Evolutionary conservation across 2,329 filamentous ascomycete species (phyloP).

Genomic region (Sporothrix pallida): DNA sequence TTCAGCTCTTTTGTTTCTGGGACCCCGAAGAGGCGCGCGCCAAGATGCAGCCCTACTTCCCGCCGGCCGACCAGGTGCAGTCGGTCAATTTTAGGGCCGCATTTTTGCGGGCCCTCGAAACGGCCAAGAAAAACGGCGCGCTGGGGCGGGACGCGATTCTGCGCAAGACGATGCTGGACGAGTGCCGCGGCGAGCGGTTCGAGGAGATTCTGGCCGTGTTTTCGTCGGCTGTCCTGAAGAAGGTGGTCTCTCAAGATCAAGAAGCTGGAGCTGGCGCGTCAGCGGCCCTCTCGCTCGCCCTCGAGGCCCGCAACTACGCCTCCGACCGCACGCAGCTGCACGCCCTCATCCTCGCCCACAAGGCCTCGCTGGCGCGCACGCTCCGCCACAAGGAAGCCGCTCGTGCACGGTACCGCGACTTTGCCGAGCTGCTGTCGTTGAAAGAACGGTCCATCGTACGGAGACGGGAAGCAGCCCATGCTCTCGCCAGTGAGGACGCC

Average conservation of each 20-base stretch:
- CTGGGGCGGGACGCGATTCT: conserved; percentile 80
- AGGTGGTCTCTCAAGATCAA: conserved; percentile 55
- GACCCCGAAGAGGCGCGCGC: conserved; percentile 72
- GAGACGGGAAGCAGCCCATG: conserved; percentile 56
- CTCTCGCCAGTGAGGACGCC: conserved; percentile 41
- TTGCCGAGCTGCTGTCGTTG: conserved; percentile 66
- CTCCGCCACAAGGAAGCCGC: conserved; percentile 66
- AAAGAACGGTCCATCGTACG: conserved; percentile 66
- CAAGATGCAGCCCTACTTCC: conserved; percentile 91
- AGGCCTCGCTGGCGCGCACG: conserved; percentile 64
- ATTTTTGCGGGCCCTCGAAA: conserved; percentile 79
- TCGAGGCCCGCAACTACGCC: conserved; percentile 64
- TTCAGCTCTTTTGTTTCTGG: conserved; percentile 83
- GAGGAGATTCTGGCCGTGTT: conserved; percentile 86
- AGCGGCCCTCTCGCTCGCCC: conserved; percentile 58
- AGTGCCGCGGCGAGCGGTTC: conserved; percentile 89
- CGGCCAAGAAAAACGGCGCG: conserved; percentile 84
- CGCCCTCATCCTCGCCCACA: conserved; percentile 75
- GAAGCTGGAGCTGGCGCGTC: conserved; percentile 30
- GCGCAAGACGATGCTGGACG: conserved; percentile 94
- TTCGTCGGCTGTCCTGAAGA: conserved; percentile 81
- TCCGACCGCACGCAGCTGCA: conserved; percentile 62
- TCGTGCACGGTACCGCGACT: conserved; percentile 64
- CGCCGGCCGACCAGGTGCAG: conserved; percentile 85
- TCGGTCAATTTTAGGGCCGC: conserved; percentile 88